A percentile compares a stretch with the other conserved stretches of the same genome.
Evolutionary conservation across 768 basidiomycete species (phyloP).

Genomic region (Xerocomellus intermedius): DNA sequence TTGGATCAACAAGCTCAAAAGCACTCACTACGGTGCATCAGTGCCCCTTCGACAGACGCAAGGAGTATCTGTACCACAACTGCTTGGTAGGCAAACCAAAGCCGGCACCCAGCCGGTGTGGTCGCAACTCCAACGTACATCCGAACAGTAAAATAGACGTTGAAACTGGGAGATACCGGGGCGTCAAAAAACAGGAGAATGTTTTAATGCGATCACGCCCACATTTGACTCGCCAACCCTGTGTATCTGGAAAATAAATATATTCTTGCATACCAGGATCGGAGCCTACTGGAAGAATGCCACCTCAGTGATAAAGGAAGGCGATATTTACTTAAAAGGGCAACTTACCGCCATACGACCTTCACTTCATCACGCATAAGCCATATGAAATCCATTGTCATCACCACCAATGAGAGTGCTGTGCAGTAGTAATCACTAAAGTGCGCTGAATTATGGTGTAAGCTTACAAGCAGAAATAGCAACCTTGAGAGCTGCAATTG

Average conservation of each 20-base stretch:
- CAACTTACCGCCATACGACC: slow-evolving; percentile 21
- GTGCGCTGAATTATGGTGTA: background rate
- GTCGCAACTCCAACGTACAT: slow-evolving; percentile 14
- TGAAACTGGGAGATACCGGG: slow-evolving; percentile 14
- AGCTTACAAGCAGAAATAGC: background rate
- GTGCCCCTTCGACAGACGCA: slow-evolving; percentile 3
- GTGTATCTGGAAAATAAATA: slow-evolving; percentile 18
- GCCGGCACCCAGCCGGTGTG: slow-evolving; percentile 6
- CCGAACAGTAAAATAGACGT: slow-evolving; percentile 18
- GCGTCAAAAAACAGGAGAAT: background rate
- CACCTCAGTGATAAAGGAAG: background rate
- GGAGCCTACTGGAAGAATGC: slow-evolving; percentile 4
- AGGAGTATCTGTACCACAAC: slow-evolving; percentile 12
- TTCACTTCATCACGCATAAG: slow-evolving; percentile 10
- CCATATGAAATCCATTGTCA: slow-evolving; percentile 15
- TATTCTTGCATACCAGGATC: slow-evolving; percentile 6
- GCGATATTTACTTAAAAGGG: background rate
- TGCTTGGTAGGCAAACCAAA: slow-evolving; percentile 21
- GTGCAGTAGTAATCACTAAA: background rate
- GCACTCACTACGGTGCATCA: slow-evolving; percentile 21
- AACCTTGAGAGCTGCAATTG: background rate
- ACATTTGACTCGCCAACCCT: slow-evolving; percentile 22
- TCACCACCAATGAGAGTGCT: slow-evolving; percentile 2
- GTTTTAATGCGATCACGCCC: background rate
- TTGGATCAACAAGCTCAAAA: background rate